Evolutionary conservation across 1,284 basidiomycete species (phyloP), one percentile per base, ranked within the genome.

Genomic region (Trichosporon asahii): DNA sequence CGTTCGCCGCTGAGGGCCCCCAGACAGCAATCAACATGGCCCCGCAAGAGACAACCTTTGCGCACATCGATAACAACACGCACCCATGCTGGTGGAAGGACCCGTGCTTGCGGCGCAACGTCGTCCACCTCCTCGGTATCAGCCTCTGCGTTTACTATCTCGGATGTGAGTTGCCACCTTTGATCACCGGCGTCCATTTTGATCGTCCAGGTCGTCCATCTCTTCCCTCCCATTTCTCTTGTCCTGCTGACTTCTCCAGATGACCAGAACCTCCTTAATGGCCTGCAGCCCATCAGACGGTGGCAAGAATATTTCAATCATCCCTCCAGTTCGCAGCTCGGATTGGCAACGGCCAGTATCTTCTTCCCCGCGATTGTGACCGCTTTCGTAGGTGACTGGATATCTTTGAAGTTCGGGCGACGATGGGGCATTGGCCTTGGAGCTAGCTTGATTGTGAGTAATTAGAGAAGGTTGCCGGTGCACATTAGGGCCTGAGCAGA

Each of bases 291-390:
- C 3, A 64, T 76, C 9, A 75, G 74, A 0, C 65, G 65, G 35
- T 78, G 77, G 77, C 70, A 75, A 25, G 68, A 63, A 14, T 79
- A 76, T 72, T 79, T 79, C 63, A 55, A 71, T 29, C 44, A 68
- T 2, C 78, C 78, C 2, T 65, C 64, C 11, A 68, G 74, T 23
- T 68, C 72, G 7, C 65, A 63, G 11, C 77, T 79, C 35, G 77
- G 78, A 33, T 66, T 79, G 14, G 64, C 67, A 49, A 69, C 78
- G 2, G 75, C 78, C 1, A 66, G 66, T 2, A 53, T 78, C 64
- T 78, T 73, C 70, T 72, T 79, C 60, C 77, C 77, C 18, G 73
- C 75, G 2, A 63, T 78, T 7, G 63, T 76, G 29, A 69, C 69
- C 12, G 73, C 74, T 8, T 77, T 78, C 60, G 27, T 78, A 2